Base-by-base conservation (phyloP, 306 rosid genomes). In the Hippophae rhamnoides region DNA sequence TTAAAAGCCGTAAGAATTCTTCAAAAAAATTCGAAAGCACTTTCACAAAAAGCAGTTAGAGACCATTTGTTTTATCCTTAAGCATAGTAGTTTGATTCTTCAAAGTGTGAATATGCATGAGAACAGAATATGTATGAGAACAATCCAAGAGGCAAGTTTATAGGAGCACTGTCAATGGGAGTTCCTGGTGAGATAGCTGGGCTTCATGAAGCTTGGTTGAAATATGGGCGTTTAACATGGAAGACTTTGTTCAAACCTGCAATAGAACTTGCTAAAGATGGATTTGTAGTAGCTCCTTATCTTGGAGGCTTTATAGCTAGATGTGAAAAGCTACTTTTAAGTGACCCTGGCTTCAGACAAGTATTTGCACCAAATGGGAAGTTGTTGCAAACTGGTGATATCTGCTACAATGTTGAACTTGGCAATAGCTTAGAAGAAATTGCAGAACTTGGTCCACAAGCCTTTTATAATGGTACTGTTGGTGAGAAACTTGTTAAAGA, bases 141-240 rank as follows among this genome's bases (percentile, higher is more conserved):
- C 65, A 73, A 83, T 70, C 70, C 83, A 11, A 4, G 52, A 38
- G 81, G 74, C 69, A 85, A 87, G 79, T 7, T 0, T 9, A 8
- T 7, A 9, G 98, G 96, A 58, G 82, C 89, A 50, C 67, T 87
- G 65, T 68, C 98, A 40, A 74, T 78, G 76, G 98, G 89, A 64
- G 83, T 92, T 70, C 98, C 98, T 46, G 95, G 96, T 51, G 96
- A 85, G 71, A 72, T 87, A 72, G 96, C 96, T 25, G 98, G 98
- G 25, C 86, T 92, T 57, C 81, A 92, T 67, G 86, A 80, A 74
- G 95, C 92, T 14, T 92, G 98, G 98, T 65, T 72, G 69, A 73
- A 71, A 71, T 56, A 92, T 54, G 96, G 98, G 56, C 85, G 93
- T 56, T 60, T 92, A 60, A 44, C 80, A 5, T 92, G 98, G 98